Evolutionary conservation across 2,329 filamentous ascomycete species (phyloP).

Genomic region (Gaeumannomyces sp.): DNA sequence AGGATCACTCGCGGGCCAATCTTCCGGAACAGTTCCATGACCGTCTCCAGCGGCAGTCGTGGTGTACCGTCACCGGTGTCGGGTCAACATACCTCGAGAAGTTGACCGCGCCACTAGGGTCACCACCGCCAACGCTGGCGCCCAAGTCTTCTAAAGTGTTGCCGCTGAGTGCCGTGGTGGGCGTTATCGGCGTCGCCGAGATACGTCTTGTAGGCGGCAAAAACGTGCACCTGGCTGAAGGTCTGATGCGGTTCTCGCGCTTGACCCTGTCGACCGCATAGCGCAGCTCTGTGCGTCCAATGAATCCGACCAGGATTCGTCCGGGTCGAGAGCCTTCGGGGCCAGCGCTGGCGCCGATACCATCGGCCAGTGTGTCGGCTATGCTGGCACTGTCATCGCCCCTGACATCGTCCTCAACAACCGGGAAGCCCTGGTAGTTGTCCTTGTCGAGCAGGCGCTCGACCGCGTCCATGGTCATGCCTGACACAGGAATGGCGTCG

Average conservation of each 20-base stretch:
- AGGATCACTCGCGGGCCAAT: constrained; percentile 91
- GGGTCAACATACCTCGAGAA: constrained; percentile 84
- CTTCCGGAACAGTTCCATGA: constrained; percentile 98
- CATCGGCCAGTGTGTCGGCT: background rate
- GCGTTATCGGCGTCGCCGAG: constrained; percentile 31
- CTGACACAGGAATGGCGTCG: constrained; percentile 66
- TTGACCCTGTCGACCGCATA: constrained; percentile 83
- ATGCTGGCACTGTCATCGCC: background rate
- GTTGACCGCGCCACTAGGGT: constrained; percentile 46
- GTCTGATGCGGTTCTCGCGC: constrained; percentile 55
- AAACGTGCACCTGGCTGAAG: constrained; percentile 70
- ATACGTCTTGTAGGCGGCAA: constrained; percentile 34
- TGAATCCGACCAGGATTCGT: constrained; percentile 72
- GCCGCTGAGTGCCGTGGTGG: constrained; percentile 31
- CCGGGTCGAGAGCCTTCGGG: background rate
- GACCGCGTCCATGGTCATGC: constrained; percentile 68
- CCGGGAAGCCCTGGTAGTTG: constrained; percentile 86
- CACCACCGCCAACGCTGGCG: constrained; percentile 10
- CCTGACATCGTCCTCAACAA: constrained; percentile 72
- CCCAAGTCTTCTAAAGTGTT: constrained; percentile 43
- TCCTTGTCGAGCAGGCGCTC: constrained; percentile 72
- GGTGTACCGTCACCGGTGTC: constrained; percentile 86
- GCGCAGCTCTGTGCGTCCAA: constrained; percentile 83
- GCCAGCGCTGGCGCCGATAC: background rate
- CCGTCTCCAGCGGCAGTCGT: constrained; percentile 84